phyloP scores from a whole-genome alignment of 2,329 filamentous ascomycete species.

The Truncatella angustata region DNA sequence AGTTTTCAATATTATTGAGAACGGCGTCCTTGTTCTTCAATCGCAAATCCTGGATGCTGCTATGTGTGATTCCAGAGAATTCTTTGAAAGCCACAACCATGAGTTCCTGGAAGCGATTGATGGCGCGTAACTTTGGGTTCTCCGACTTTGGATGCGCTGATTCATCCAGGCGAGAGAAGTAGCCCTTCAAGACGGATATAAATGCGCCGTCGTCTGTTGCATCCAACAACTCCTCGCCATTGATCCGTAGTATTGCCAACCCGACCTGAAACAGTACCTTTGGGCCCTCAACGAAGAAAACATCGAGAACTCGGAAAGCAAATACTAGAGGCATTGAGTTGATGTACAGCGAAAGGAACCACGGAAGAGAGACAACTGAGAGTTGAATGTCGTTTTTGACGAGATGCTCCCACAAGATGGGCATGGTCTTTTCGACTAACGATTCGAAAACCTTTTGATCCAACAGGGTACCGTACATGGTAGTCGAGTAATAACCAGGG shows the following conservation, averaged over 20 bases:
- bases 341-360: conserved; percentile 97
- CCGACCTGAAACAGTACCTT: conserved; percentile 98
- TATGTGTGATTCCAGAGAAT: conserved; percentile 92
- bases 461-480: conserved; percentile 96
- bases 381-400: conserved; percentile 95
- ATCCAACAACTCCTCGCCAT: conserved; percentile 92
- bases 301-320: conserved; percentile 92
- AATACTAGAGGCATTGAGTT: conserved; percentile 99
- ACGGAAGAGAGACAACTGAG: conserved; percentile 93
- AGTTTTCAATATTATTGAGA: conserved; percentile 92
- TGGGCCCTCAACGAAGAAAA: conserved; percentile 96
- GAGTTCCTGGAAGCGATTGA: conserved; percentile 94
- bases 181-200: conserved; percentile 91
- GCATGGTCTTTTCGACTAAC: conserved; percentile 98
- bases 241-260: conserved; percentile 93
- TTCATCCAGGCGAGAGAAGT: conserved; percentile 90
- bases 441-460: conserved; percentile 98
- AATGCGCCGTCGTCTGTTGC: conserved; percentile 94
- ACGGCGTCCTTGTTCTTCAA: conserved; percentile 93
- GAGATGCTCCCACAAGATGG: conserved; percentile 96
- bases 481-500: conserved; percentile 96
- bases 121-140: conserved; percentile 88
- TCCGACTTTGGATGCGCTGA: conserved; percentile 94
- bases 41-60: conserved; percentile 83
- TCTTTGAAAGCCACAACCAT: conserved; percentile 99